Evolutionary conservation across 805 yeast species (phyloP).

Genomic region (Nakazawaea peltata): DNA sequence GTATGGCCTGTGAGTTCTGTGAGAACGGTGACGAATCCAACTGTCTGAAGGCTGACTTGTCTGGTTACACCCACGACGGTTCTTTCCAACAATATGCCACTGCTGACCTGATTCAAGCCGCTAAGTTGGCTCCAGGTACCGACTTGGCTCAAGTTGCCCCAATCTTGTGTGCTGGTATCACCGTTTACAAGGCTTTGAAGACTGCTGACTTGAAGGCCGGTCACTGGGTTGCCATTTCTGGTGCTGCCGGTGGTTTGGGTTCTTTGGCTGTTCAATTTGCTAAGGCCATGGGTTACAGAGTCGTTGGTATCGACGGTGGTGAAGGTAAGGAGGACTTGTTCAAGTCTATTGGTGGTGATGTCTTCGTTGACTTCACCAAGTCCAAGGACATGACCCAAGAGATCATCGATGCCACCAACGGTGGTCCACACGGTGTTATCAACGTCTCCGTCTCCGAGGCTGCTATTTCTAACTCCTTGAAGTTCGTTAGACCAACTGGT

Average conservation of each 20-base stretch:
- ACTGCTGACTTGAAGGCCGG: slow-evolving; percentile 38
- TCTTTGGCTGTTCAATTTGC: slow-evolving; percentile 44
- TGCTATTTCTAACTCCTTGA: slow-evolving; percentile 36
- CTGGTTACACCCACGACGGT: slow-evolving; percentile 72
- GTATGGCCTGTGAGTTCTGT: slow-evolving; percentile 59
- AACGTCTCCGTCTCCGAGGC: slow-evolving; percentile 44
- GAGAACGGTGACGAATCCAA: slow-evolving; percentile 51
- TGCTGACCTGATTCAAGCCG: slow-evolving; percentile 46
- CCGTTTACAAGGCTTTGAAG: slow-evolving; percentile 46
- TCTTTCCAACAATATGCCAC: slow-evolving; percentile 48
- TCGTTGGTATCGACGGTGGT: slow-evolving; percentile 42
- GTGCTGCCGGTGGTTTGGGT: slow-evolving; percentile 48
- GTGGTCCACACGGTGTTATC: slow-evolving; percentile 46
- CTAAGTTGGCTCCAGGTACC: slow-evolving; percentile 34
- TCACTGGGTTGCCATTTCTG: slow-evolving; percentile 44
- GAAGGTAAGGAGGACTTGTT: slow-evolving; percentile 34
- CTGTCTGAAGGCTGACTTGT: slow-evolving; percentile 60
- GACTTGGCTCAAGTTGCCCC: slow-evolving; percentile 42
- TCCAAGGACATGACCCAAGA: slow-evolving; percentile 31
- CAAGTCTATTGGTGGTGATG: slow-evolving; percentile 36
- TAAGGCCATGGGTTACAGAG: slow-evolving; percentile 40
- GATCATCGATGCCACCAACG: slow-evolving; percentile 32
- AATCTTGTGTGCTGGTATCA: slow-evolving; percentile 46
- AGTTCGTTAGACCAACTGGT: slow-evolving; percentile 42
- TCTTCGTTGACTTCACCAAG: slow-evolving; percentile 34